Percentiles rank a stretch among this genome's conserved stretches.
Conservation (phyloP, 148 eudicot species). For the Heliamphora exappendiculata region DNA sequence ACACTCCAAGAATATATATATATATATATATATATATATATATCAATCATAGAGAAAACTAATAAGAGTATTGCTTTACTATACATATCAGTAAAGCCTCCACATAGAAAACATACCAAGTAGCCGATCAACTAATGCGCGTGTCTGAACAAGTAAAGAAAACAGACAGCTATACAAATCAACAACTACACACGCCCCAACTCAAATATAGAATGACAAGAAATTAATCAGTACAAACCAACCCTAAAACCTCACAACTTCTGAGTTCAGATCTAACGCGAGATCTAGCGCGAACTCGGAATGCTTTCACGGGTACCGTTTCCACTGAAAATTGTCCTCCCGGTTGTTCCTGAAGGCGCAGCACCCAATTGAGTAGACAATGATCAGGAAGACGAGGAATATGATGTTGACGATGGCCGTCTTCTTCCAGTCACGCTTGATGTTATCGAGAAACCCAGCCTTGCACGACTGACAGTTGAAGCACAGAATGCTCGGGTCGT, state of each 20-base stretch:
- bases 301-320: slow-evolving; percentile 40
- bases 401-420: slow-evolving; percentile 67
- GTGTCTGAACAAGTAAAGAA: not conserved
- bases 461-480: slow-evolving; percentile 79
- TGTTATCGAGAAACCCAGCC: slow-evolving; percentile 77
- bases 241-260: not conserved
- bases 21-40: no score
- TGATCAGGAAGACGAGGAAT: slow-evolving; percentile 60
- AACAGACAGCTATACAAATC: not conserved
- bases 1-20: not conserved
- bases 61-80: no score
- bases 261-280: not conserved
- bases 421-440: slow-evolving; percentile 85
- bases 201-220: not conserved
- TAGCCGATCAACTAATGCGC: not conserved
- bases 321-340: slow-evolving; percentile 48
- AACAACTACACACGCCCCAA: not conserved
- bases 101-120: no score
- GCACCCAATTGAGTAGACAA: slow-evolving; percentile 87
- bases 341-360: slow-evolving; percentile 92
- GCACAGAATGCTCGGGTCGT: slow-evolving; percentile 42
- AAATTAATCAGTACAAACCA: not conserved
- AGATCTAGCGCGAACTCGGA: not conserved
- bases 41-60: no score
- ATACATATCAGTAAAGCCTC: no score